phyloP scores from a whole-genome alignment of 108 stramenopile species.

The Discostella stelligeroides region DNA sequence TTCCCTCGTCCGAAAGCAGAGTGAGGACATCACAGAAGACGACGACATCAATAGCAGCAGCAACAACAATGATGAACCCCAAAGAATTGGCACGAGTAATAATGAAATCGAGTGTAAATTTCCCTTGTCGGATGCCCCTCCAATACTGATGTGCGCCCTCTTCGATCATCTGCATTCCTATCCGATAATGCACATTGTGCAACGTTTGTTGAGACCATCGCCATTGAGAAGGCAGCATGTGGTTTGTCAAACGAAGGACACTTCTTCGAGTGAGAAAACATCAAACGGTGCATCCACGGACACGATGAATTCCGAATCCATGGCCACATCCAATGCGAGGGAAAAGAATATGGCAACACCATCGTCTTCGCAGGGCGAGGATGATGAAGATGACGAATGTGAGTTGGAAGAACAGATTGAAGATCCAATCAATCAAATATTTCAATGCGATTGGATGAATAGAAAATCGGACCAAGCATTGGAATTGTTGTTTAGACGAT shows the following conservation, averaged over 20 bases:
- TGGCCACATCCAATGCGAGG: not conserved
- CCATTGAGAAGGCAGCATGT: constrained; percentile 44
- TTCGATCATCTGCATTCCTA: constrained; percentile 88
- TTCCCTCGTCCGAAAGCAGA: not conserved
- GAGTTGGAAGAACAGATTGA: not conserved
- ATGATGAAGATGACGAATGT: constrained; percentile 39
- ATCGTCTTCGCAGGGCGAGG: constrained; percentile 33
- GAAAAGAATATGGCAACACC: constrained; percentile 25
- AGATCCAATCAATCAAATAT: constrained; percentile 53
- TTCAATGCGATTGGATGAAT: constrained; percentile 76
- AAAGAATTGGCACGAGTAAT: constrained; percentile 1
- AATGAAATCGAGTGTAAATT: not conserved
- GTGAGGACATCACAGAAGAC: not conserved
- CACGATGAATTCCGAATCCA: no score
- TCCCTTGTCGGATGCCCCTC: constrained; percentile 24
- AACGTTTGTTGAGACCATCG: constrained; percentile 87
- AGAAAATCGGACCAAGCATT: constrained; percentile 43
- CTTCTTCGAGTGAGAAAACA: constrained; percentile 2
- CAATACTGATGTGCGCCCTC: constrained; percentile 79
- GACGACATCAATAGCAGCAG: not conserved
- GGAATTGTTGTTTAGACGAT: constrained; percentile 59
- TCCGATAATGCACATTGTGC: constrained; percentile 94
- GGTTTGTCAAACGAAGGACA: constrained; percentile 11
- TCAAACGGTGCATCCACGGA: not conserved
- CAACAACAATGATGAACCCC: not conserved